Evolutionary conservation across 2,329 filamentous ascomycete species (phyloP).

Genomic region (Orbilia ellipsospora): DNA sequence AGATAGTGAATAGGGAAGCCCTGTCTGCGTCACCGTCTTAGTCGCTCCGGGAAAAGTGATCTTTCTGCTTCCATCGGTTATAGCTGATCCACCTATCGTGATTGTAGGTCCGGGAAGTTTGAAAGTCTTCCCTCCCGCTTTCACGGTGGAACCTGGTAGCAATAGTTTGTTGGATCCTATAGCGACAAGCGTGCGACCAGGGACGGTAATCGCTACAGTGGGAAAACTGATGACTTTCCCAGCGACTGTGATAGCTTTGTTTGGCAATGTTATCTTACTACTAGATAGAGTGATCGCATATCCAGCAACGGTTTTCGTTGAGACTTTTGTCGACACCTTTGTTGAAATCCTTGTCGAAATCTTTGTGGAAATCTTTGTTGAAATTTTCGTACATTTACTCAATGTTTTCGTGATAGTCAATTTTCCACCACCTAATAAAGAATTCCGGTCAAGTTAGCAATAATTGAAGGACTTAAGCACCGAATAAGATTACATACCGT

Average conservation of each 20-base stretch:
- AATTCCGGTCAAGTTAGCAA: neutral
- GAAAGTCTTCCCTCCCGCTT: neutral
- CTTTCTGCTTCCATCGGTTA: neutral
- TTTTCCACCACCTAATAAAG: neutral
- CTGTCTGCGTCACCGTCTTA: neutral
- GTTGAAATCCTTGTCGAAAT: neutral
- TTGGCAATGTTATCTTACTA: neutral
- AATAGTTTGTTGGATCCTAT: neutral
- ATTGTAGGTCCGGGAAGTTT: conserved; percentile 1
- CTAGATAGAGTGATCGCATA: neutral
- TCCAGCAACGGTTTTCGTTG: neutral
- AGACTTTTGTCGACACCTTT: conserved; percentile 1
- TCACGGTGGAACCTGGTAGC: neutral
- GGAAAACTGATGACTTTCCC: neutral
- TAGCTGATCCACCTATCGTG: neutral
- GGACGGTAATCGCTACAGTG: neutral
- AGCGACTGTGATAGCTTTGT: neutral
- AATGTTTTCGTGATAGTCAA: neutral
- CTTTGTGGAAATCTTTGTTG: neutral
- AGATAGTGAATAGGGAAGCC: neutral
- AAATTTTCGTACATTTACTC: neutral
- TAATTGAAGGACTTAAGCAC: neutral
- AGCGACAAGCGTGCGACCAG: neutral
- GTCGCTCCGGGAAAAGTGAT: neutral
- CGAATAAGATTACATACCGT: neutral